Evolutionary conservation across 768 basidiomycete species (phyloP).

Genomic region (Amanita jacksonii): DNA sequence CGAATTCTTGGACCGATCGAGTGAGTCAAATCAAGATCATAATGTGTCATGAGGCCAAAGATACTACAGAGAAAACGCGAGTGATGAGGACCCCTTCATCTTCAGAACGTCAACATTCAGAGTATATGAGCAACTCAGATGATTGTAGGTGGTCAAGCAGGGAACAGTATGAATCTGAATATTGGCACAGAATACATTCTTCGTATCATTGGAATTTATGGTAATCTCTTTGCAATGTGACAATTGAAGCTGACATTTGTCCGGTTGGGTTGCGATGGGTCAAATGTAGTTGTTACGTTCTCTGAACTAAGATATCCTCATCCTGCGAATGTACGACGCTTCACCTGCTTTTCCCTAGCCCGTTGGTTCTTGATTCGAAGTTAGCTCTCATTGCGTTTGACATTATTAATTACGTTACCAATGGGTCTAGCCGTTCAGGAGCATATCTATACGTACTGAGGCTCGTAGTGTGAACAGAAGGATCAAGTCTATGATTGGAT

Average conservation of each 20-base stretch:
- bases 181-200: neutral
- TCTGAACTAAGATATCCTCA: no score
- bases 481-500: no score
- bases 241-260: no score
- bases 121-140: conserved; percentile 9
- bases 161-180: neutral
- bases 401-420: neutral
- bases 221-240: neutral
- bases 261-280: neutral
- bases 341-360: no score
- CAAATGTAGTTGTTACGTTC: neutral
- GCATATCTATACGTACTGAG: neutral
- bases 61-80: conserved; percentile 1
- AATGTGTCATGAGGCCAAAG: no score
- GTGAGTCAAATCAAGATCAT: conserved; percentile 42
- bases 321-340: no score
- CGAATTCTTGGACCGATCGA: conserved; percentile 78
- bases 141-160: neutral
- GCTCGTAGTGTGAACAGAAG: no score
- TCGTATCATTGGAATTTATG: neutral
- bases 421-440: neutral
- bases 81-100: conserved; percentile 7
- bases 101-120: conserved; percentile 5
- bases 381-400: neutral
- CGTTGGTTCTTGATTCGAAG: neutral